Percentiles rank a stretch among this genome's conserved stretches.
phyloP scores from a whole-genome alignment of 768 basidiomycete genomes.

The Naganishia vaughanmartiniae region DNA sequence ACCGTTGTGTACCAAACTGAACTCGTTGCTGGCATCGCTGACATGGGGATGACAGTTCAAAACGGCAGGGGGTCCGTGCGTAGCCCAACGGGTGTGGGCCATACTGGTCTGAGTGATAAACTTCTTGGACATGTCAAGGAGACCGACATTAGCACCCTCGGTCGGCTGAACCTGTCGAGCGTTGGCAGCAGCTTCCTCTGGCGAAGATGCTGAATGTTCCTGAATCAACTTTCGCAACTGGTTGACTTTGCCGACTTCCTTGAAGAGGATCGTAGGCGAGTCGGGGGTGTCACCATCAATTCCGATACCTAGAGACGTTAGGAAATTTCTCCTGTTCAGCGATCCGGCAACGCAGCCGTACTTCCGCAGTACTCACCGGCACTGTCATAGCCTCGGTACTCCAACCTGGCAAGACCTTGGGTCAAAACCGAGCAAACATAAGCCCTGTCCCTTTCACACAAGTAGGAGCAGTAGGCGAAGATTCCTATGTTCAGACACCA shows the following conservation, averaged over 20 bases:
- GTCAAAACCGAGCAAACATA: constrained; percentile 86
- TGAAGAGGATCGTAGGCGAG: constrained; percentile 73
- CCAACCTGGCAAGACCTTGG: constrained; percentile 86
- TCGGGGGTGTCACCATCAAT: constrained; percentile 86
- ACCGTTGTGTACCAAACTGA: constrained; percentile 95
- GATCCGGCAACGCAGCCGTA: not conserved
- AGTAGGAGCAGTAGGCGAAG: constrained; percentile 90
- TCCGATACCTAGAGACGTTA: constrained; percentile 52
- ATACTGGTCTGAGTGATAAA: constrained; percentile 88
- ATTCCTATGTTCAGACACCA: constrained; percentile 61
- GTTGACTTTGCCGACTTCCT: constrained; percentile 96
- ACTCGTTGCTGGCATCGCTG: constrained; percentile 73
- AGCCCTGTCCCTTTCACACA: constrained; percentile 92
- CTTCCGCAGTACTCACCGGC: constrained; percentile 57
- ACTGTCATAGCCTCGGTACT: constrained; percentile 98
- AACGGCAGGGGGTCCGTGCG: constrained; percentile 84
- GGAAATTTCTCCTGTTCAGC: not conserved
- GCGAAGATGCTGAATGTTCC: constrained; percentile 42
- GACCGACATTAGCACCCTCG: constrained; percentile 33
- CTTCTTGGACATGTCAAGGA: constrained; percentile 70
- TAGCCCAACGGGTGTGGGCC: constrained; percentile 99
- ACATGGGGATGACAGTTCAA: constrained; percentile 93
- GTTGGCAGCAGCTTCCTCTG: constrained; percentile 32
- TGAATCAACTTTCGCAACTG: constrained; percentile 86
- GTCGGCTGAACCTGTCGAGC: constrained; percentile 21